Evolutionary conservation across 2,329 filamentous ascomycete genomes (phyloP).

Genomic region (Ascochyta pisi): DNA sequence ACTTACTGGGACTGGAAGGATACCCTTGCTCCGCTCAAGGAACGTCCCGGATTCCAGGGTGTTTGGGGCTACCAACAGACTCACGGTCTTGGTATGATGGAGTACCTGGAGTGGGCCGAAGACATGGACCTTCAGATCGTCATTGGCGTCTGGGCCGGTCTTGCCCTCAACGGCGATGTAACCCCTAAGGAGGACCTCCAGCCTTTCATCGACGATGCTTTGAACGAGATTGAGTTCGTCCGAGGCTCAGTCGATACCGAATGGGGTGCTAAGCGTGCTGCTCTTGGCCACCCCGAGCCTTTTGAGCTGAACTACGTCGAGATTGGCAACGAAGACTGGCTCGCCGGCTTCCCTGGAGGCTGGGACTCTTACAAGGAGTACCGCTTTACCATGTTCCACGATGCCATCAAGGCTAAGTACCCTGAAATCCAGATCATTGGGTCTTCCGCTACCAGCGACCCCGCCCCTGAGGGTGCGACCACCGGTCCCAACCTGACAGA

Average conservation of each 20-base stretch:
- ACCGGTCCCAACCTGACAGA: constrained; percentile 42
- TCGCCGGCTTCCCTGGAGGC: constrained; percentile 39
- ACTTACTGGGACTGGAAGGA: constrained; percentile 56
- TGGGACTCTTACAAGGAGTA: constrained; percentile 41
- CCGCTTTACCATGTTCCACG: constrained; percentile 44
- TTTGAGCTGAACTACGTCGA: constrained; percentile 49
- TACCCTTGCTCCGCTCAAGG: constrained; percentile 56
- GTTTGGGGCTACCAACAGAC: constrained; percentile 57
- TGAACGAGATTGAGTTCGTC: constrained; percentile 48
- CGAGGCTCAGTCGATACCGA: constrained; percentile 38
- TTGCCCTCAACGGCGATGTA: constrained; percentile 52
- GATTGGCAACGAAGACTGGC: constrained; percentile 50
- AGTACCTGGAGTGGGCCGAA: constrained; percentile 58
- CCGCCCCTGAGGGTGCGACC: constrained; percentile 37
- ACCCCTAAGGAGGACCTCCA: constrained; percentile 47
- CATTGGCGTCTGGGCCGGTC: constrained; percentile 55
- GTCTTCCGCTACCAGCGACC: constrained; percentile 42
- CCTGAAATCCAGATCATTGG: constrained; percentile 47
- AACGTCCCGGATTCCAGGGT: constrained; percentile 56
- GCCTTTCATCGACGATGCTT: constrained; percentile 48
- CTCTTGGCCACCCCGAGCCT: constrained; percentile 47
- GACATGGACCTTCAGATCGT: constrained; percentile 53
- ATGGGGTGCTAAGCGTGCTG: constrained; percentile 46
- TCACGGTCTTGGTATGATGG: constrained; percentile 54
- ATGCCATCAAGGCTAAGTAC: constrained; percentile 44